phyloP scores from a whole-genome alignment of 108 stramenopile species.

The Mediolabrus comicus region DNA sequence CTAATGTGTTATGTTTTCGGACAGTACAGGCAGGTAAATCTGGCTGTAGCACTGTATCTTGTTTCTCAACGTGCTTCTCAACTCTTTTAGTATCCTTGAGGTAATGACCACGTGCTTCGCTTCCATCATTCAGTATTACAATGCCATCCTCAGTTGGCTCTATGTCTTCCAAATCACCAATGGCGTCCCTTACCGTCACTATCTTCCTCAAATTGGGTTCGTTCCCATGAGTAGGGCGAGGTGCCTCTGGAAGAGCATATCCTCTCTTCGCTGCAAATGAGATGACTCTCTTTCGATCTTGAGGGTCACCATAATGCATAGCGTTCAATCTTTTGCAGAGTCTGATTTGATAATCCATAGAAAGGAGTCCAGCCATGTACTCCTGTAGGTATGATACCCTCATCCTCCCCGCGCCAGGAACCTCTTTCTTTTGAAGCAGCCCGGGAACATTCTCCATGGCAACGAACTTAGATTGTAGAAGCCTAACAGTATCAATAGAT shows the following conservation, averaged over 20 bases:
- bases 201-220: neutral
- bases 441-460: conserved; percentile 60
- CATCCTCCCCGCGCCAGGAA: neutral
- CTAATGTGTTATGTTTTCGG: conserved; percentile 16
- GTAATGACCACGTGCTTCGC: conserved; percentile 12
- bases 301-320: conserved; percentile 51
- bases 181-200: conserved; percentile 17
- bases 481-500: conserved; percentile 32
- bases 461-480: conserved; percentile 25
- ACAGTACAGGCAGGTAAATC: conserved; percentile 26
- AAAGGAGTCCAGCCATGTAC: conserved; percentile 31
- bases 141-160: conserved; percentile 17
- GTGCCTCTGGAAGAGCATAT: conserved; percentile 16
- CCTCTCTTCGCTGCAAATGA: conserved; percentile 34
- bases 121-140: neutral
- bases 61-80: conserved; percentile 3
- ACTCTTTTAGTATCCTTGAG: neutral
- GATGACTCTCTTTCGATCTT: conserved; percentile 41
- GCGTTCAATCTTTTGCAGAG: conserved; percentile 2
- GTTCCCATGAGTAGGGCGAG: conserved; percentile 37
- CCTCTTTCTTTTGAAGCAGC: neutral
- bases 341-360: conserved; percentile 39
- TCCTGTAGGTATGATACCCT: neutral
- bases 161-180: conserved; percentile 32
- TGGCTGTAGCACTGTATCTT: conserved; percentile 5